phyloP scores from a whole-genome alignment of 305 asterid genomes.

The Fraxinus xanthoxyloides region DNA sequence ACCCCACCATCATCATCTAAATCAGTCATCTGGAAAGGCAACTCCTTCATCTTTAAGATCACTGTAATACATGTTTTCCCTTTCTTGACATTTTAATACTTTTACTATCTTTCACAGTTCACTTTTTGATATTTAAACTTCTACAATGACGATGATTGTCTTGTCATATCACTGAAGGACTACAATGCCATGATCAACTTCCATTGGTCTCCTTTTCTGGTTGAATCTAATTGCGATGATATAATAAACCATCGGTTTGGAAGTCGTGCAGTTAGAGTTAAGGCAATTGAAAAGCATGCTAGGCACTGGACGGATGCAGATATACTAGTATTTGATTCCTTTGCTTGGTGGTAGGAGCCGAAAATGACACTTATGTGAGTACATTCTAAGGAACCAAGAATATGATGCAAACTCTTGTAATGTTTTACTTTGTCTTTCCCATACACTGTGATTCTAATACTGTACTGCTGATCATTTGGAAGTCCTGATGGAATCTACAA shows the following conservation, averaged over 20 bases:
- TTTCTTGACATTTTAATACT: background rate
- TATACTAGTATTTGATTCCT: slow-evolving; percentile 61
- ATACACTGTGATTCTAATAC: background rate
- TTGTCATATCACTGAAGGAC: slow-evolving; percentile 34
- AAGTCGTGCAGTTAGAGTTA: slow-evolving; percentile 32
- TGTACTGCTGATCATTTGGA: slow-evolving; percentile 51
- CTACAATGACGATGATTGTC: background rate
- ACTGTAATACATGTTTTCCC: slow-evolving; percentile 24
- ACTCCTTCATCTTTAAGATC: slow-evolving; percentile 18
- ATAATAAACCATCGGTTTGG: slow-evolving; percentile 28
- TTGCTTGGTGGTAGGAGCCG: slow-evolving; percentile 62
- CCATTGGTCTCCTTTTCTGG: slow-evolving; percentile 74
- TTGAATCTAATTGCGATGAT: slow-evolving; percentile 73
- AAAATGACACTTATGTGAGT: slow-evolving; percentile 54
- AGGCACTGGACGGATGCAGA: slow-evolving; percentile 65
- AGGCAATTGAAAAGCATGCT: slow-evolving; percentile 63
- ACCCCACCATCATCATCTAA: slow-evolving; percentile 17
- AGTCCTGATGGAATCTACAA: slow-evolving; percentile 30
- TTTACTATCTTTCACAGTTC: too few species aligned
- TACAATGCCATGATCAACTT: slow-evolving; percentile 59
- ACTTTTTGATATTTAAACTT: too few species aligned
- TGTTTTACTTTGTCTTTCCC: background rate
- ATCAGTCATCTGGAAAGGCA: slow-evolving; percentile 15
- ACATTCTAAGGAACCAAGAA: background rate
- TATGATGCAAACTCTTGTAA: background rate